phyloP scores from a whole-genome alignment of 2,329 filamentous ascomycete genomes.

The Endoconidiophora polonica region DNA sequence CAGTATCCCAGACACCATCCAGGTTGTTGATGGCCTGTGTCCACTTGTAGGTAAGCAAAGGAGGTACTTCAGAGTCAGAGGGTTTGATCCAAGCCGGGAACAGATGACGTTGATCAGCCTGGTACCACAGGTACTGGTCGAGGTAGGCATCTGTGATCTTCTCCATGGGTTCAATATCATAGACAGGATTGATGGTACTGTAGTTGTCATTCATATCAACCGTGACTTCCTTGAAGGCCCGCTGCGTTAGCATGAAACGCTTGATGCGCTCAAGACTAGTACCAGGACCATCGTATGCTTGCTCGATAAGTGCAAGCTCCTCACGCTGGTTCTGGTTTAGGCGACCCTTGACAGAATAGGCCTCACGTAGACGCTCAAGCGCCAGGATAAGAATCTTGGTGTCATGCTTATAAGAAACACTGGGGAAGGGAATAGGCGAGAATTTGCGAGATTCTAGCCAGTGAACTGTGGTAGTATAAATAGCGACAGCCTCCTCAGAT shows the following conservation, averaged over 20 bases:
- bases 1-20: conserved; percentile 83
- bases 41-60: conserved; percentile 94
- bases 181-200: conserved; percentile 96
- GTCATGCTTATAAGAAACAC: conserved; percentile 98
- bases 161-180: conserved; percentile 97
- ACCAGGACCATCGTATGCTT: conserved; percentile 94
- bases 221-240: conserved; percentile 97
- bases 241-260: conserved; percentile 87
- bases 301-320: conserved; percentile 89
- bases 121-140: conserved; percentile 98
- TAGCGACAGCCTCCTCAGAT: conserved; percentile 93
- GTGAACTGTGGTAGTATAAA: conserved; percentile 96
- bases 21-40: conserved; percentile 98
- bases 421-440: conserved; percentile 95
- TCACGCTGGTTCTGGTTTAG: conserved; percentile 96
- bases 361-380: conserved; percentile 78
- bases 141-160: conserved; percentile 98
- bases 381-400: conserved; percentile 97
- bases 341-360: conserved; percentile 93
- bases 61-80: conserved; percentile 92
- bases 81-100: conserved; percentile 99
- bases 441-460: conserved; percentile 98
- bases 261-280: conserved; percentile 95
- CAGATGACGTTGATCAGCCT: conserved; percentile 88
- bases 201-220: conserved; percentile 99